Base-by-base conservation (phyloP, 805 yeast species). In the Lipomyces yamanashiensis region DNA sequence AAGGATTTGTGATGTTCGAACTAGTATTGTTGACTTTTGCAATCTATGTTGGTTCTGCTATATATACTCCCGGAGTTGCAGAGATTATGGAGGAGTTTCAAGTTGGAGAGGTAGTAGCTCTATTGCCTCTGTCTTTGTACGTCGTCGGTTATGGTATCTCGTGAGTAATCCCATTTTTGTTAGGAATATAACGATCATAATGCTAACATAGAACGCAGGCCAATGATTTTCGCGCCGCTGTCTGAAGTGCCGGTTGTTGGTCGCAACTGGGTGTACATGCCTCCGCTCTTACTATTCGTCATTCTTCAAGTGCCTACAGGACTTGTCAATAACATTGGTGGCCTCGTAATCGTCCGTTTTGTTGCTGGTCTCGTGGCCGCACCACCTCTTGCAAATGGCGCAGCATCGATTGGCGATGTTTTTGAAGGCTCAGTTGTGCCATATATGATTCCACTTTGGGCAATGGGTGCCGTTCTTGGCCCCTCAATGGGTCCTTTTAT, bases 351-450 rank as follows among this genome's bases (percentile, higher is more conserved):
- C 0, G 71, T 84, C 58, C 76, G 88, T 56, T 81, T 85, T 63
- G 66, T 86, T 17, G 77, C 81, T n/a, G 89, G 89, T 2, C 67
- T 86, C 33, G 79, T 84, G 61, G 82, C 87, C 12, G 80, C 86
- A 2, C 88, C 89, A 1, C 78, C 85, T n/a, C 70, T 85, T 58
- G 81, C 87, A 0, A 84, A 85, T 28, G 88, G 87, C 50, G 85
- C 71, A 71, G 84, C 57, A 72, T 80, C 54, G n/a, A 7, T 51
- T 19, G 54, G 54, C 8, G 54, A 51, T 36, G 39, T 51, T 3
- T 51, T 51, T 9, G 48, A 72, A 3, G 74, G 76, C 12, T 76
- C 81, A 1, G 75, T 75, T 63, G 73, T 81, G 40, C 85, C 88
- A 1, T 68, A 80, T 23, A 81, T 81, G 2, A 73, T 86, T 51